phyloP scores from a whole-genome alignment of 2,329 filamentous ascomycete genomes.

The Ophiobolus disseminans region DNA sequence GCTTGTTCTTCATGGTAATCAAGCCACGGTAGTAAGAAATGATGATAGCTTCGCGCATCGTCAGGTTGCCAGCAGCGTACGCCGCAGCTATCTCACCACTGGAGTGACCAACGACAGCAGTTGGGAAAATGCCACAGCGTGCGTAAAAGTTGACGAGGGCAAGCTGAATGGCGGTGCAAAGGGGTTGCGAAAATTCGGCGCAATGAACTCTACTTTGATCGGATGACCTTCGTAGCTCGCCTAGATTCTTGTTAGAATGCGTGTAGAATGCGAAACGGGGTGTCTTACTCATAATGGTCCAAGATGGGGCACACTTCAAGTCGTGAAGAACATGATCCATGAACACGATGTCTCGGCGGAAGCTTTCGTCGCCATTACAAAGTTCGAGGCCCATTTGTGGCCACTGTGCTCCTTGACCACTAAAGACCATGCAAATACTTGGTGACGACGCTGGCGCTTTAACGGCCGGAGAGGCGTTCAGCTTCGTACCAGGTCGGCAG shows the following conservation, averaged over 20 bases:
- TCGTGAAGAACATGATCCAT: neutral
- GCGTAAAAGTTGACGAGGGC: slow-evolving; percentile 15
- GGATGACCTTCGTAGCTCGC: slow-evolving; percentile 9
- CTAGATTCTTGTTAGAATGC: neutral
- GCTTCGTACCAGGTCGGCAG: neutral
- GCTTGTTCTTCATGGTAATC: neutral
- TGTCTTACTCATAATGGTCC: no score
- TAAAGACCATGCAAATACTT: slow-evolving; percentile 27
- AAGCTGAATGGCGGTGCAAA: slow-evolving; percentile 28
- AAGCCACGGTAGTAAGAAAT: slow-evolving; percentile 20
- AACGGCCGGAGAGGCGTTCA: neutral
- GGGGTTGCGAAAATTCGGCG: slow-evolving; percentile 24
- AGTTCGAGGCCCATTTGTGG: slow-evolving; percentile 20
- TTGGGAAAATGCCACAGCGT: slow-evolving; percentile 8
- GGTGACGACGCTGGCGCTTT: slow-evolving; percentile 4
- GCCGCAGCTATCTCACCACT: slow-evolving; percentile 52
- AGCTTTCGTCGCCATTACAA: neutral
- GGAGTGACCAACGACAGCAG: slow-evolving; percentile 44
- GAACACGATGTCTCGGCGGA: neutral
- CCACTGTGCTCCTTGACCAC: slow-evolving; percentile 37
- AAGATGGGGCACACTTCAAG: neutral
- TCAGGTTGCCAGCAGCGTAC: slow-evolving; percentile 39
- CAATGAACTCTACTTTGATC: slow-evolving; percentile 2
- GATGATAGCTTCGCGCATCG: slow-evolving; percentile 16
- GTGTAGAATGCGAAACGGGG: no score